A percentile compares a stretch with the other conserved stretches of the same genome.
Evolutionary conservation across 805 yeast species (phyloP).

Genomic region (Kodamaea leandrae): DNA sequence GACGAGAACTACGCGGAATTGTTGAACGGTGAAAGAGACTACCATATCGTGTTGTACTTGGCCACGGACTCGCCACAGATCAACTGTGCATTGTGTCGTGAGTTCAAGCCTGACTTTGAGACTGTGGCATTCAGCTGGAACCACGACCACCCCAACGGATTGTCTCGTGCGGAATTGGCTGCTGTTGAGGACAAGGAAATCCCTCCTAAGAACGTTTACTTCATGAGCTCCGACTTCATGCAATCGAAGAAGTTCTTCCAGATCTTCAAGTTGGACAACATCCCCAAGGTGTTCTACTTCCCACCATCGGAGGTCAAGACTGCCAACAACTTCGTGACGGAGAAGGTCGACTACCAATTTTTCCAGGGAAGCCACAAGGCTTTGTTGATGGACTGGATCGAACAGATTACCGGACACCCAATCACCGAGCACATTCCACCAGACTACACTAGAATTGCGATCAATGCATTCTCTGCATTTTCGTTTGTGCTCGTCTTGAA

Average conservation of each 20-base stretch:
- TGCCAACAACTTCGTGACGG: constrained; percentile 25
- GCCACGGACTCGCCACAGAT: constrained; percentile 74
- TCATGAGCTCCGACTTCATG: constrained; percentile 71
- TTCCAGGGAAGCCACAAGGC: constrained; percentile 42
- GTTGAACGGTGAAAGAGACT: constrained; percentile 65
- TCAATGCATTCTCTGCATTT: constrained; percentile 36
- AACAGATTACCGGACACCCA: constrained; percentile 29
- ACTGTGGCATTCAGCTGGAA: constrained; percentile 57
- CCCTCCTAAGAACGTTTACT: constrained; percentile 46
- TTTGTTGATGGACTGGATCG: constrained; percentile 38
- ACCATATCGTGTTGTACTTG: constrained; percentile 60
- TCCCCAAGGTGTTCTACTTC: constrained; percentile 72
- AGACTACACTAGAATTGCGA: constrained; percentile 39
- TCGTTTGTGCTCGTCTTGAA: constrained; percentile 24
- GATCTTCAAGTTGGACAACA: constrained; percentile 57
- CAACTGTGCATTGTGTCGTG: constrained; percentile 73
- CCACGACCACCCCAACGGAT: constrained; percentile 51
- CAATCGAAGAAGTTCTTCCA: constrained; percentile 54
- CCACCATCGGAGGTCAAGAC: constrained; percentile 45
- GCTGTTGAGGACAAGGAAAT: constrained; percentile 28
- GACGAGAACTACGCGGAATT: constrained; percentile 58
- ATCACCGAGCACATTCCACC: constrained; percentile 40
- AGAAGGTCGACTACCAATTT: constrained; percentile 44
- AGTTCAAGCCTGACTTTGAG: constrained; percentile 64
- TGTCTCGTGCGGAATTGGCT: constrained; percentile 29